Conservation (phyloP, 768 basidiomycete genomes). For the Porpolomopsis calyptriformis region DNA sequence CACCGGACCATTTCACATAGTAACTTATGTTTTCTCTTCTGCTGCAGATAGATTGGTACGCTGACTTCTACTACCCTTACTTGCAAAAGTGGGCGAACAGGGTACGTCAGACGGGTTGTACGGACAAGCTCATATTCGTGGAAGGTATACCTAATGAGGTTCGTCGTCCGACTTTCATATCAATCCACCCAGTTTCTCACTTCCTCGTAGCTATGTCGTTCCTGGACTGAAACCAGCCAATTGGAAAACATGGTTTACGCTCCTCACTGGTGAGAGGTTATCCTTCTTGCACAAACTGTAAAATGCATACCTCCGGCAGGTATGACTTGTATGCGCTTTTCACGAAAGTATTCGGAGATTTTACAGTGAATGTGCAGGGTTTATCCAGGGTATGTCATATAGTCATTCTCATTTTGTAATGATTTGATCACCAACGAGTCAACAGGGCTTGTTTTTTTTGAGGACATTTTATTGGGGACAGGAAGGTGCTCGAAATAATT, state of each 20-base stretch:
- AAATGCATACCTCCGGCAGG: slow-evolving; percentile 30
- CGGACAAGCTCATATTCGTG: slow-evolving; percentile 56
- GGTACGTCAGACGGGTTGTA: slow-evolving; percentile 37
- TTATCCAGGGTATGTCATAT: slow-evolving; percentile 57
- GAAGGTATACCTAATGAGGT: slow-evolving; percentile 95
- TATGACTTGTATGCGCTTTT: slow-evolving; percentile 91
- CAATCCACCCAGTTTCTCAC: slow-evolving; percentile 4
- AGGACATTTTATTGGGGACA: slow-evolving; percentile 86
- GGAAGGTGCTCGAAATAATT: slow-evolving; percentile 72
- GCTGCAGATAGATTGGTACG: slow-evolving; percentile 72
- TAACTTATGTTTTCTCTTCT: neutral
- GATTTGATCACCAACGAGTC: neutral
- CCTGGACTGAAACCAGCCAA: slow-evolving; percentile 59
- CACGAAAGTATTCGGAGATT: slow-evolving; percentile 69
- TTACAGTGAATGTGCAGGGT: slow-evolving; percentile 90
- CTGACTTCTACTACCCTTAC: slow-evolving; percentile 76
- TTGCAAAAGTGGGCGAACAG: slow-evolving; percentile 54
- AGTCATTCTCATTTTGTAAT: neutral
- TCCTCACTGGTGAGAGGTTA: slow-evolving; percentile 25
- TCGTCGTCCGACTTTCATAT: slow-evolving; percentile 3
- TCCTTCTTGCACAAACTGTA: neutral
- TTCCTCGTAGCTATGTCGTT: slow-evolving; percentile 57
- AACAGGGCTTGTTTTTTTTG: slow-evolving; percentile 74
- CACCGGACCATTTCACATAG: neutral
- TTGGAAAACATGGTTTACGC: slow-evolving; percentile 32